Evolutionary conservation across 306 rosid species (phyloP).

Genomic region (Spatholobus suberectus): DNA sequence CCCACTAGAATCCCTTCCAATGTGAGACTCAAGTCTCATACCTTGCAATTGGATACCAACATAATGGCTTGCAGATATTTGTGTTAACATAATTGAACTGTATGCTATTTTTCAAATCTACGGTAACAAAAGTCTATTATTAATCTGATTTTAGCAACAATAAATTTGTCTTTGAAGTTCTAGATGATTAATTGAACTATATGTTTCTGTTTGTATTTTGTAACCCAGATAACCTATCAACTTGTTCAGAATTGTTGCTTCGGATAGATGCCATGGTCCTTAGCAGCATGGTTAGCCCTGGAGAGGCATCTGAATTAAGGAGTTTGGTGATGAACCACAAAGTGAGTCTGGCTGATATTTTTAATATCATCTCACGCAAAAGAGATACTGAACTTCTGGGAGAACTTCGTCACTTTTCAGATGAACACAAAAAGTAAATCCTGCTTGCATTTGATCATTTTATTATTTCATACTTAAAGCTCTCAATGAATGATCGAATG

Average conservation of each 20-base stretch:
- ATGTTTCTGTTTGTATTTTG: conserved; percentile 43
- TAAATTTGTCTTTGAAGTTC: neutral
- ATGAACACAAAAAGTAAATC: conserved; percentile 62
- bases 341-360: conserved; percentile 59
- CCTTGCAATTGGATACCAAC: neutral
- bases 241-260: conserved; percentile 75
- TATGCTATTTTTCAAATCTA: conserved; percentile 18
- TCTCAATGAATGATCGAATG: neutral
- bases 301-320: conserved; percentile 75
- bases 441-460: conserved; percentile 23
- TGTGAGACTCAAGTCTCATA: neutral
- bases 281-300: conserved; percentile 55
- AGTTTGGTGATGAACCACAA: conserved; percentile 64
- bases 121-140: neutral
- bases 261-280: conserved; percentile 88
- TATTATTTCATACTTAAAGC: conserved; percentile 22
- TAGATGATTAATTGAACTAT: conserved; percentile 33
- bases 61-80: conserved; percentile 13
- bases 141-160: conserved; percentile 11
- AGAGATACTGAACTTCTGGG: conserved; percentile 69
- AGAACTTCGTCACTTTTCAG: conserved; percentile 67
- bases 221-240: conserved; percentile 68
- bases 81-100: neutral
- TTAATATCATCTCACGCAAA: conserved; percentile 43
- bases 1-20: neutral